Base-by-base conservation (phyloP, 2,329 filamentous ascomycete genomes). In the Macroventuria anomochaeta region DNA sequence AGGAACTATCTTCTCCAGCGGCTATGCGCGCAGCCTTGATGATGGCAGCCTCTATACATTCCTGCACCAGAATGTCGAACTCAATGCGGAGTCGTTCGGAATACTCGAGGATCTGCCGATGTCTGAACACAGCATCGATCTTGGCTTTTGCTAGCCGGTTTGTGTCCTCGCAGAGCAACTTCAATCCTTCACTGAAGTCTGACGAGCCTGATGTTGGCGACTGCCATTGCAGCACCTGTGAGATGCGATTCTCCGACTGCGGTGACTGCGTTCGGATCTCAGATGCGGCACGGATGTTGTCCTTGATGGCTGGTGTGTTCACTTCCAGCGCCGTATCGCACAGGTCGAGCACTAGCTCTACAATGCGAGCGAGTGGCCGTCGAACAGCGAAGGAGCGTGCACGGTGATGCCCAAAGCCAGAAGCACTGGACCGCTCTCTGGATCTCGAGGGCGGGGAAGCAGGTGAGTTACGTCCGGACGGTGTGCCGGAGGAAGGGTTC, bases 241-340 rank as follows among this genome's bases (percentile, higher is more conserved):
- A 90, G 64, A 97, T 96, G 26, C 93, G 88, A 36, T 91, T 95
- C 72, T 99, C 95, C 0, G 96, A 99, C 69, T 97, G 91, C 0
- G 95, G 95, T 4, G 95, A 99, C 70, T 97, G 90, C 0, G 93
- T 96, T 39, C 93, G 87, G 58, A 97, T 87, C 58, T 96, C 92
- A 41, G 89, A 88, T 7, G 77, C 76, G 32, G 84, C 81, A 7
- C 87, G 84, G 3, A 85, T 82, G 37, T 52, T 70, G 62, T 97
- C 93, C 69, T 96, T 97, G 76, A 99, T 89, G 5, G 93, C 88
- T 5, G 95, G 93, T 3, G 91, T 93, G 76, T 88, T 97, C 68
- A 99, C 93, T 74, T 99, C 96, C 39, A 97, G 83, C 4, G 95
- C 88, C 1, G 95, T 99, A 72, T 99, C 95, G 70, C 95, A 97